Base-by-base conservation (phyloP, 192 early-diverging fungal species). In the Backusella tarrabulga region DNA sequence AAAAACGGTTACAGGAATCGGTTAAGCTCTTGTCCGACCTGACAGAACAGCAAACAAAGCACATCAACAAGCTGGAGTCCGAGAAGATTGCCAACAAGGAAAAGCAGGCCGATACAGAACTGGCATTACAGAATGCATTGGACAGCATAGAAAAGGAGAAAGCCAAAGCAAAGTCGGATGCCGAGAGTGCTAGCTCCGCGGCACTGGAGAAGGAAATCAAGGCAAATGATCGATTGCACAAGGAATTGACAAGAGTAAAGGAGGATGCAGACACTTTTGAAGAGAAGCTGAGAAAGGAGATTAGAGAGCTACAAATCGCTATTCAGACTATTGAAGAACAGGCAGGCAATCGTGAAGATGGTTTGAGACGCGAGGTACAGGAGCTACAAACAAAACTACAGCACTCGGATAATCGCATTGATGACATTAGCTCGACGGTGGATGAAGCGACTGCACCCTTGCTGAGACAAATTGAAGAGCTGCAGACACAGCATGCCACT, bases 201-300 rank as follows among this genome's bases (percentile, higher is more conserved):
- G 83, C 85, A 0, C 21, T 88, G 40, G 87, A 88, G 26, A 85
- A 84, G 26, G 87, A 88, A 72, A 72, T 86, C 63, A 75, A 79
- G 56, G 82, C 82, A n/a, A 85, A 83, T 29, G 82, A 80, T 35
- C 68, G 77, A 21, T 42, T 88, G 6, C 83, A 86, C 52, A 84
- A 85, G 54, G 85, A 85, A 40, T 68, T 88, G 21, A 75, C 73
- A 1, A 74, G 78, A 26, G 60, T 74, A 0, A 82, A 84, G 15
- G 21, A 83, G 11, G 78, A 76, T 12, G 72, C 81, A 2, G 80
- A 83, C 32, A 78, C 77, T 3, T 67, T 79, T 5, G 79, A 88
- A 36, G 42, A 77, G 9, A 71, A 79, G 11, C 56, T 83, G 34
- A 36, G 80, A 41, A 74, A 76, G 29, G 81, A 84, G 69, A 67